These are phyloP conservation scores for Fraxinus excelsior DNA, from an alignment of 257 asterid genomes.

Conservation along the genomic window DNA sequence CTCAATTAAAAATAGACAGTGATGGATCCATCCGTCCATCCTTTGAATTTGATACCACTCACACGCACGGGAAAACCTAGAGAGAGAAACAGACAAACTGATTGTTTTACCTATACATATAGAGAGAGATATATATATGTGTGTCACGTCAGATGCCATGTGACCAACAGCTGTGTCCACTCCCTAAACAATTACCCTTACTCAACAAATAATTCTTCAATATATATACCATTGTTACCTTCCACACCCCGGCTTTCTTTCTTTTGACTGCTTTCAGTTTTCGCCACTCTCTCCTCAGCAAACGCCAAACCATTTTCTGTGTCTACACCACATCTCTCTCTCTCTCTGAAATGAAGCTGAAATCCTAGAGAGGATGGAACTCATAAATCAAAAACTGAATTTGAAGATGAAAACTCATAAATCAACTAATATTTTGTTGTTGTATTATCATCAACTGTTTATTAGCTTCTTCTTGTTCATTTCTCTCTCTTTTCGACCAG, in stretches of 20 bases:
- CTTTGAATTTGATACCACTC: constrained; percentile 48
- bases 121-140: constrained; percentile 10
- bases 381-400: constrained; percentile 26
- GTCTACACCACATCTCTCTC: constrained; percentile 20
- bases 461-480: constrained; percentile 22
- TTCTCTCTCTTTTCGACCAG: constrained; percentile 17
- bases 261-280: constrained; percentile 55
- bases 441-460: constrained; percentile 12
- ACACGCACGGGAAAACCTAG: constrained; percentile 73
- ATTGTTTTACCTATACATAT: constrained; percentile 21
- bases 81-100: constrained; percentile 59
- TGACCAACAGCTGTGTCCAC: constrained; percentile 69
- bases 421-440: constrained; percentile 31
- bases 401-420: constrained; percentile 47
- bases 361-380: constrained; percentile 25
- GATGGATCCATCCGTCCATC: constrained; percentile 55
- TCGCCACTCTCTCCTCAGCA: constrained; percentile 26
- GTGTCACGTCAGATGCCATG: constrained; percentile 80
- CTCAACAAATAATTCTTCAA: constrained; percentile 8
- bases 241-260: constrained; percentile 16
- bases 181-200: not conserved
- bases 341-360: constrained; percentile 50
- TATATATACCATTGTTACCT: constrained; percentile 59
- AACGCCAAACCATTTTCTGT: constrained; percentile 23
- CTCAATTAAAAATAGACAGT: constrained; percentile 45